Evolutionary conservation across 345 rosid genomes (phyloP).

Genomic region (Gossypium sturtianum): DNA sequence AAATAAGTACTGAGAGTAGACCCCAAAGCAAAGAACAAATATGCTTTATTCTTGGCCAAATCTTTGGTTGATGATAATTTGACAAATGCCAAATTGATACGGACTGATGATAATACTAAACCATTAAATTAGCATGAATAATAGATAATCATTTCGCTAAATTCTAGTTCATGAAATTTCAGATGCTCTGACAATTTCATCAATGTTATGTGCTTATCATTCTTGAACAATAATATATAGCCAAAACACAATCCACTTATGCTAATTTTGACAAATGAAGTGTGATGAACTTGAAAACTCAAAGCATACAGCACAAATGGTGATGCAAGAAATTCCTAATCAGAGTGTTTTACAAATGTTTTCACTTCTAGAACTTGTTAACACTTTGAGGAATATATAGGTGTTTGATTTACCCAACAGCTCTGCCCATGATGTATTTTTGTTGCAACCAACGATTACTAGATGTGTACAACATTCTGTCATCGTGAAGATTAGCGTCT

Average conservation of each 20-base stretch:
- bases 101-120: background rate
- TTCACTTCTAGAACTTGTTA: background rate
- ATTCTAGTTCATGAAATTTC: background rate
- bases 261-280: background rate
- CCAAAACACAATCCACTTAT: background rate
- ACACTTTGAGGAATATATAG: background rate
- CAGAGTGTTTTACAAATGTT: background rate
- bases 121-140: background rate
- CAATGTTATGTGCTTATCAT: background rate
- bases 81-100: background rate
- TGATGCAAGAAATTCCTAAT: background rate
- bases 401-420: slow-evolving; percentile 52
- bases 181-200: background rate
- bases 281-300: background rate
- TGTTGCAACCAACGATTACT: slow-evolving; percentile 68
- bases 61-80: background rate
- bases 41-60: background rate
- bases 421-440: slow-evolving; percentile 70
- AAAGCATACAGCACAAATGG: background rate
- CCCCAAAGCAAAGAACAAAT: background rate
- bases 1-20: background rate
- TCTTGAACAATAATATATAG: background rate
- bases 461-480: slow-evolving; percentile 52
- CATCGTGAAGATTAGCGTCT: slow-evolving; percentile 51
- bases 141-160: background rate